phyloP scores from a whole-genome alignment of 768 basidiomycete species.

The Auriscalpium orientale region DNA sequence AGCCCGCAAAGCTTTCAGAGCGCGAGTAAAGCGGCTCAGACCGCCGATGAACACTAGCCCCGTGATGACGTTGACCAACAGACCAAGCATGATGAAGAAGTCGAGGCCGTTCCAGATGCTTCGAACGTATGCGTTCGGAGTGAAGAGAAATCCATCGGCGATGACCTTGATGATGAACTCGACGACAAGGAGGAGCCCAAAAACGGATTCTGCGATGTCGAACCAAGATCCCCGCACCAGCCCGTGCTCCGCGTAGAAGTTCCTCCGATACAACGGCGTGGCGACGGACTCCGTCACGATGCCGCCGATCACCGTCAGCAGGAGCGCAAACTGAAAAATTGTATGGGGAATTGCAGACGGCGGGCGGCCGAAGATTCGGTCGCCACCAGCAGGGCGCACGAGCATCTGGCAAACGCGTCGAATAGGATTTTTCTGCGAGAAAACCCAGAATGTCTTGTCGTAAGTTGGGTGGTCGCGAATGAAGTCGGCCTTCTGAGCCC shows the following conservation, averaged over 20 bases:
- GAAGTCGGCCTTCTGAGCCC: conserved; percentile 77
- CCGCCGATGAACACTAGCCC: conserved; percentile 71
- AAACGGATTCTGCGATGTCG: conserved; percentile 66
- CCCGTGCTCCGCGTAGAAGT: conserved; percentile 58
- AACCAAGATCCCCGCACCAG: conserved; percentile 75
- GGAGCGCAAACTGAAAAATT: conserved; percentile 66
- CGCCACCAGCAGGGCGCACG: conserved; percentile 75
- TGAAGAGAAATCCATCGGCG: conserved; percentile 88
- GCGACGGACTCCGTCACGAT: conserved; percentile 80
- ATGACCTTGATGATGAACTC: conserved; percentile 88
- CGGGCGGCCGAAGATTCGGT: conserved; percentile 78
- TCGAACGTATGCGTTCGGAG: conserved; percentile 85
- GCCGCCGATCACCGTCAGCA: conserved; percentile 71
- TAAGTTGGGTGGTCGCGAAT: conserved; percentile 84
- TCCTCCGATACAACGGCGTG: conserved; percentile 74
- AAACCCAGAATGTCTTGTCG: conserved; percentile 85
- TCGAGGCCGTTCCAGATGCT: conserved; percentile 92
- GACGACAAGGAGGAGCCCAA: conserved; percentile 62
- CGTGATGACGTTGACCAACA: conserved; percentile 68
- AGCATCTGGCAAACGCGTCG: conserved; percentile 76
- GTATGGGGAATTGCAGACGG: conserved; percentile 58
- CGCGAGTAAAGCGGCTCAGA: conserved; percentile 72
- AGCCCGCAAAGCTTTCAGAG: conserved; percentile 82
- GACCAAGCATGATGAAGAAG: conserved; percentile 72
- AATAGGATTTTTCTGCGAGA: conserved; percentile 69